Evolutionary conservation across 257 asterid species (phyloP).

Genomic region (Solanum tarijense): DNA sequence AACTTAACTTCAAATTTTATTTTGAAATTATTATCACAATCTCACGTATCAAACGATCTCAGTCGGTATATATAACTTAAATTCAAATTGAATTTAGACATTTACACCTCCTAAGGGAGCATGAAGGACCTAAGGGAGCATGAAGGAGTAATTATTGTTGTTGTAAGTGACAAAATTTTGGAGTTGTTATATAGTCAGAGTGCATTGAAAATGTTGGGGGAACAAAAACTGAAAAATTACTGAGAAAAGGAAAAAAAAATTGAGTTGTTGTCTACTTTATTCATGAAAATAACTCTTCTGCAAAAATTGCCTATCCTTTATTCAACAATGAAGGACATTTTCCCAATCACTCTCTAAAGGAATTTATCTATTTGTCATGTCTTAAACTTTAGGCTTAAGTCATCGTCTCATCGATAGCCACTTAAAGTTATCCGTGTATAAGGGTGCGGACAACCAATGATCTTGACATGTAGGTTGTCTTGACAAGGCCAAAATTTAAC

Average conservation of each 20-base stretch:
- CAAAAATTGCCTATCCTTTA: background rate
- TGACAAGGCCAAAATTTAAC: too few species aligned
- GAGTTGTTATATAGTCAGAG: background rate
- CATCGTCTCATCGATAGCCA: background rate
- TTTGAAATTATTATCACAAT: too few species aligned
- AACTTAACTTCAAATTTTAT: too few species aligned
- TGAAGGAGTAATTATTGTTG: background rate
- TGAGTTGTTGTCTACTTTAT: background rate
- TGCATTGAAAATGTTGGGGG: background rate
- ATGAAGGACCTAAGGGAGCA: background rate
- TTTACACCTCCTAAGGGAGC: background rate
- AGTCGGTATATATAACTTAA: background rate
- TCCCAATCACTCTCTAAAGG: background rate
- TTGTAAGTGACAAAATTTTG: background rate
- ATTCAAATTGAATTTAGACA: background rate
- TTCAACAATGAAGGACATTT: background rate
- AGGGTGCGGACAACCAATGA: too few species aligned
- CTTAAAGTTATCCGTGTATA: background rate
- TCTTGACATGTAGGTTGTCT: too few species aligned
- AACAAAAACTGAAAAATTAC: background rate
- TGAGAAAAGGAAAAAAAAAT: background rate
- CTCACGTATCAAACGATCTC: background rate
- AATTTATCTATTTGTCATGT: background rate
- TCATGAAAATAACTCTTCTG: background rate
- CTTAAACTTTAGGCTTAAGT: background rate